Percentiles rank a stretch among this genome's conserved stretches.
phyloP scores from a whole-genome alignment of 805 yeast species.

The Candida incommunis region DNA sequence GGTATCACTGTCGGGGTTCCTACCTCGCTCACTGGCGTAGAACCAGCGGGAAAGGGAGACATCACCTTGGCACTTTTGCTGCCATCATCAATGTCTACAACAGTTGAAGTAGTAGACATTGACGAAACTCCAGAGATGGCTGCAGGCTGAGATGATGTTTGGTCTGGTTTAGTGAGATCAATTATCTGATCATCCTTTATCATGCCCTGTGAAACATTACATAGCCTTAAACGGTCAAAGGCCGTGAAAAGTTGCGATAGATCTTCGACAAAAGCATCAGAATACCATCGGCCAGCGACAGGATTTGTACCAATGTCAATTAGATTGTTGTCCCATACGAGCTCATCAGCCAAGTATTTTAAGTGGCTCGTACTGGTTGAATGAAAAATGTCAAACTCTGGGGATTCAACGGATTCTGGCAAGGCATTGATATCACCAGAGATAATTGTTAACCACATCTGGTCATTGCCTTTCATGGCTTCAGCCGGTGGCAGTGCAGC shows the following conservation, averaged over 20 bases:
- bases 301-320: slow-evolving; percentile 7
- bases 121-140: too few relatives aligned
- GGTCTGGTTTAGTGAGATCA: neutral
- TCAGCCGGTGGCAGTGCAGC: neutral
- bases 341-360: slow-evolving; percentile 12
- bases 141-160: too few relatives aligned
- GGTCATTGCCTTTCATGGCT: neutral
- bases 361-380: slow-evolving; percentile 4
- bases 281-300: slow-evolving; percentile 5
- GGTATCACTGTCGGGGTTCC: neutral
- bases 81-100: too few relatives aligned
- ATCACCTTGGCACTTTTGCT: neutral
- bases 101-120: too few relatives aligned
- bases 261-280: slow-evolving; percentile 4
- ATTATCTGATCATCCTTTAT: neutral
- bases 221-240: slow-evolving; percentile 4
- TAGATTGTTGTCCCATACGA: slow-evolving; percentile 18
- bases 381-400: neutral
- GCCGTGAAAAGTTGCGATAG: slow-evolving; percentile 7
- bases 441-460: slow-evolving; percentile 1
- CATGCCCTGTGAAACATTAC: slow-evolving; percentile 2
- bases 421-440: neutral
- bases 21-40: slow-evolving; percentile 6
- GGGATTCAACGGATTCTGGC: neutral
- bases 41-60: slow-evolving; percentile 9